phyloP scores from a whole-genome alignment of 2,329 filamentous ascomycete species.

The Ophiostoma quercus region DNA sequence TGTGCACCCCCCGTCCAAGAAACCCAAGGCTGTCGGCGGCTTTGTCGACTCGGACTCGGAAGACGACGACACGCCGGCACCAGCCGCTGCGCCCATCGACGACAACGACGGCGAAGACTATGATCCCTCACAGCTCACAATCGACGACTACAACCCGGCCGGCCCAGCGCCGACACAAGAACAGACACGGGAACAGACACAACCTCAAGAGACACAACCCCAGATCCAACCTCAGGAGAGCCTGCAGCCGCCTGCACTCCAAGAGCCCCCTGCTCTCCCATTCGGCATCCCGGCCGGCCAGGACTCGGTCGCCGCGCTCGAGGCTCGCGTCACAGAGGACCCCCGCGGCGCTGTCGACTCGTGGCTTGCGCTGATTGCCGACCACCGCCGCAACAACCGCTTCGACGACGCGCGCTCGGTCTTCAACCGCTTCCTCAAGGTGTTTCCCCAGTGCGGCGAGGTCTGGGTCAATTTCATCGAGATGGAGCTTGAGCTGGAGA shows the following conservation, averaged over 20 bases:
- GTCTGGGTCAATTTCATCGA: slow-evolving; percentile 85
- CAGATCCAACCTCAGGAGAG: background rate
- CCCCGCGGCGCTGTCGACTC: slow-evolving; percentile 87
- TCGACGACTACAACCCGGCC: slow-evolving; percentile 28
- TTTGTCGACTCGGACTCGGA: slow-evolving; percentile 59
- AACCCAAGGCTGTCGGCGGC: slow-evolving; percentile 56
- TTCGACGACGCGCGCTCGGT: slow-evolving; percentile 72
- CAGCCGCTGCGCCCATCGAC: background rate
- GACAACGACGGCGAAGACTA: slow-evolving; percentile 20
- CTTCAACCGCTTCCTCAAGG: slow-evolving; percentile 79
- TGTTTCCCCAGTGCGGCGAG: slow-evolving; percentile 85
- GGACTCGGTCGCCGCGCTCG: slow-evolving; percentile 73
- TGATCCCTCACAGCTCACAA: slow-evolving; percentile 20
- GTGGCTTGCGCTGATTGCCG: slow-evolving; percentile 81
- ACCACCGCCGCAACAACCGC: slow-evolving; percentile 76
- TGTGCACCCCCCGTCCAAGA: slow-evolving; percentile 42
- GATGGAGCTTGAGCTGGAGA: slow-evolving; percentile 83
- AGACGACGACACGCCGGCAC: slow-evolving; percentile 32
- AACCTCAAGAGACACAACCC: background rate
- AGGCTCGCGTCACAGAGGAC: slow-evolving; percentile 88
- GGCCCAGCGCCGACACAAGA: background rate
- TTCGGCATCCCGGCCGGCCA: slow-evolving; percentile 42
- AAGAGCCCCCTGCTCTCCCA: background rate
- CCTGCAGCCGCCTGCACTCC: background rate
- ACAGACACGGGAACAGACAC: background rate